Base-by-base conservation (phyloP, 1,284 basidiomycete species). In the Rhodotorula sp. region DNA sequence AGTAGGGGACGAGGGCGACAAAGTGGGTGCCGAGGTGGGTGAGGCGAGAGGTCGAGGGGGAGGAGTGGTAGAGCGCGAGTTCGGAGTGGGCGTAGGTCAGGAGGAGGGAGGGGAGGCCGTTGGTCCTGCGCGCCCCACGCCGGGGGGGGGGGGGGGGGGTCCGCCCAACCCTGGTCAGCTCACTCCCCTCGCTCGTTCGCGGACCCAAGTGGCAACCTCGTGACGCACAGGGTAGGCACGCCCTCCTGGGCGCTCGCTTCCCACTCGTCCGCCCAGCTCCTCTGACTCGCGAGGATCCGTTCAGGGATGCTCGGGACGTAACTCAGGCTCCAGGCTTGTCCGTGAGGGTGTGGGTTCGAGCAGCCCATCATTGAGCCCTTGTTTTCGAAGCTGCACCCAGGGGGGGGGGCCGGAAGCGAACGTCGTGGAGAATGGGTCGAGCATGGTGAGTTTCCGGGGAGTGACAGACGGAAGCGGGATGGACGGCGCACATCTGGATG, bases 281-380 rank as follows among this genome's bases (percentile, higher is more conserved):
- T 82, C 66, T 92, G 81, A 56, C 86, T 74, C n/a, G 62, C 20
- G 22, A 78, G 61, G 30, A 78, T 74, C 18, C 54, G 67, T 9
- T 48, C 26, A 0, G 78, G 73, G 28, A 74, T 74, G 2, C 72
- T 86, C 1, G 92, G 92, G 8, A 93, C 81, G 47, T 84, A 85
- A 3, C 89, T 91, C 8, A 90, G 81, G 2, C 76, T 75, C 78
- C 78, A 79, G 26, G 76, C 72, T 75, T 77, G 94, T 20, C 93
- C 92, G 79, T 97, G 94, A 0, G 94, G 93, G 78, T 97, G 94
- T 28, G 94, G 92, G 77, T 96, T 97, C 16, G 90, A 93, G 78
- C 92, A 95, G 13, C 94, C 94, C 94, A 97, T 96, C 82, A 94
- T 93, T 4, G 88, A 82, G 10, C 94, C 94, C 80, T 95, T 95